phyloP scores from a whole-genome alignment of 2,329 filamentous ascomycete species.

The Pezicula neosporulosa region DNA sequence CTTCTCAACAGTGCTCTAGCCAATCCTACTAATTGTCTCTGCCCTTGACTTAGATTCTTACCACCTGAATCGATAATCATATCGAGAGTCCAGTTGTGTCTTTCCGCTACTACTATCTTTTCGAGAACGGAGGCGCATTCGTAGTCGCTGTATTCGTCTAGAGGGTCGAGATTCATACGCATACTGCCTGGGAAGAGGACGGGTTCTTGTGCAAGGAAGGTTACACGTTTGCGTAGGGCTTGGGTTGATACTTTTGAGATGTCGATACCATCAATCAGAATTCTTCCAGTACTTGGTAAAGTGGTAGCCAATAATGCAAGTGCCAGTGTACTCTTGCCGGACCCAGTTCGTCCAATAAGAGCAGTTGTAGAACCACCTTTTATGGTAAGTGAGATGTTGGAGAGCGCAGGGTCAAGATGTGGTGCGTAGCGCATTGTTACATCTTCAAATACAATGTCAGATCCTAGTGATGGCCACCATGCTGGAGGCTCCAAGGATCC shows the following conservation, averaged over 20 bases:
- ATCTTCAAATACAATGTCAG: slow-evolving; percentile 72
- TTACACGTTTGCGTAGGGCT: slow-evolving; percentile 56
- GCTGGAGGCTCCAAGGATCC: slow-evolving; percentile 68
- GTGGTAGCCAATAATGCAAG: slow-evolving; percentile 56
- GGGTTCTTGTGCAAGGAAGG: slow-evolving; percentile 65
- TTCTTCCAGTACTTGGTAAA: slow-evolving; percentile 48
- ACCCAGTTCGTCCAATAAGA: slow-evolving; percentile 76
- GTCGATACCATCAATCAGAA: slow-evolving; percentile 58
- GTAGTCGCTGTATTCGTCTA: slow-evolving; percentile 50
- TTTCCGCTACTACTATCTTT: slow-evolving; percentile 43
- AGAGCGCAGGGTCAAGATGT: slow-evolving; percentile 69
- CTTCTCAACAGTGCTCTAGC: slow-evolving; percentile 58
- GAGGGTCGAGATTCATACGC: slow-evolving; percentile 59
- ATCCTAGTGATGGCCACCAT: slow-evolving; percentile 70
- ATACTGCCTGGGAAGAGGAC: slow-evolving; percentile 61
- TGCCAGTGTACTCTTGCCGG: slow-evolving; percentile 77
- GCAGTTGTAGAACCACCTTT: slow-evolving; percentile 76
- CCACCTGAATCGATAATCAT: slow-evolving; percentile 58
- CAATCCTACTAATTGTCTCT: slow-evolving; percentile 62
- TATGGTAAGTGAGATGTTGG: slow-evolving; percentile 67
- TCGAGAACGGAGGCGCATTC: slow-evolving; percentile 50
- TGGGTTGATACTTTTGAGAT: slow-evolving; percentile 56
- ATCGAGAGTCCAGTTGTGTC: slow-evolving; percentile 51
- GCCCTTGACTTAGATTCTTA: slow-evolving; percentile 60
- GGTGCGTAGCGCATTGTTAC: slow-evolving; percentile 79